These are phyloP conservation scores for Lathyrus tuberosus DNA, from an alignment of 306 rosid species.

Conservation along the genomic window DNA sequence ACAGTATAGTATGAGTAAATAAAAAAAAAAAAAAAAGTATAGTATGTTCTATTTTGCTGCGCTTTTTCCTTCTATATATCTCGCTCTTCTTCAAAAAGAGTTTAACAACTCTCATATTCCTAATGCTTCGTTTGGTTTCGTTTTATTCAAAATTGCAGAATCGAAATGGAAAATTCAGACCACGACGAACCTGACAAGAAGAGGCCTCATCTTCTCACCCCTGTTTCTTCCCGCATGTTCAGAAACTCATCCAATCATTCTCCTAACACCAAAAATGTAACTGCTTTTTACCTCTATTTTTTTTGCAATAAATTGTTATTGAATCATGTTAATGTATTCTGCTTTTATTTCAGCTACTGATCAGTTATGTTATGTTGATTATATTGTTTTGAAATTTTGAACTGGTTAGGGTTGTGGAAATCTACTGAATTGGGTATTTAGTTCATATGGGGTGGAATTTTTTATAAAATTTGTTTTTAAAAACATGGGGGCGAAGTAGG, in stretches of 20 bases:
- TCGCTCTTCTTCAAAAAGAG: neutral
- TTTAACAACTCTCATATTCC: slow-evolving; percentile 28
- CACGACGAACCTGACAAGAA: slow-evolving; percentile 75
- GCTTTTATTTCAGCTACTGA: slow-evolving; percentile 2
- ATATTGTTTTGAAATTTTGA: neutral
- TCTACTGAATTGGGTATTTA: neutral
- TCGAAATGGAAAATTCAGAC: slow-evolving; percentile 66
- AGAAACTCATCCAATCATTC: slow-evolving; percentile 60
- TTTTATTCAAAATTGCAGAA: slow-evolving; percentile 35
- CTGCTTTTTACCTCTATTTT: slow-evolving; percentile 2
- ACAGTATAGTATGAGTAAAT: too few species aligned
- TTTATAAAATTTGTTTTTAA: neutral
- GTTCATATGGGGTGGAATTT: neutral
- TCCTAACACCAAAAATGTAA: slow-evolving; percentile 56
- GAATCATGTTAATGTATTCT: neutral
- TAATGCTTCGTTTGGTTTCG: slow-evolving; percentile 19
- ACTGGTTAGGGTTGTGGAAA: slow-evolving; percentile 18
- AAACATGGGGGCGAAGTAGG: slow-evolving; percentile 2
- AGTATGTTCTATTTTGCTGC: too few species aligned
- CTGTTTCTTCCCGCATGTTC: slow-evolving; percentile 55
- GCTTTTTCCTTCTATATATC: neutral
- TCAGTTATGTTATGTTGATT: neutral
- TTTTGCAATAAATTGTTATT: neutral
- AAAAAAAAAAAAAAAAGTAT: too few species aligned
- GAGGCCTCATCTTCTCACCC: slow-evolving; percentile 73